Percentiles rank a stretch among this genome's conserved stretches.
Evolutionary conservation across 495 filamentous ascomycete genomes (phyloP).

Genomic region (Xylaria acuta): DNA sequence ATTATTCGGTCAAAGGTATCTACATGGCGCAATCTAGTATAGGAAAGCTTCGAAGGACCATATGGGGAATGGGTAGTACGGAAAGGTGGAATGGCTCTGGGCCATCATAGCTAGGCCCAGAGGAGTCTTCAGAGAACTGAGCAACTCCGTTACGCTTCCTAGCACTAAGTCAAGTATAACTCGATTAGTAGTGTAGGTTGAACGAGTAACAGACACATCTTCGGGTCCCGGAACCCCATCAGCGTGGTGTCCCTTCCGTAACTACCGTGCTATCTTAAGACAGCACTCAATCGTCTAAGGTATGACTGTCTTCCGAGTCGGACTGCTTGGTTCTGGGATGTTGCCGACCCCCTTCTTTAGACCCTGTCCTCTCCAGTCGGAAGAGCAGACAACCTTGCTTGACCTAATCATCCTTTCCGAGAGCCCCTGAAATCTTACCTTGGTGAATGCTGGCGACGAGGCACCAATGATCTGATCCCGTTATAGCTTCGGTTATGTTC

Average conservation of each 20-base stretch:
- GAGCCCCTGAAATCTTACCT: neutral
- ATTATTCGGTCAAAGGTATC: neutral
- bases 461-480: neutral
- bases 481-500: neutral
- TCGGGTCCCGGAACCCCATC: neutral
- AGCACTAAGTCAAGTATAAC: neutral
- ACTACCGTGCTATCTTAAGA: neutral
- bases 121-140: slow-evolving; percentile 14
- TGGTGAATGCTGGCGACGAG: neutral
- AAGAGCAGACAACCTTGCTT: neutral
- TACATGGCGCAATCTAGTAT: neutral
- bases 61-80: neutral
- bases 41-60: too few relatives aligned
- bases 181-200: neutral
- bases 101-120: slow-evolving; percentile 6
- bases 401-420: neutral
- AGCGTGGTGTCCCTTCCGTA: neutral
- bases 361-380: neutral
- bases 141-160: neutral
- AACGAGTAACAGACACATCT: neutral
- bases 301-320: neutral
- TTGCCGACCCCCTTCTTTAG: neutral
- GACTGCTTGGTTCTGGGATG: neutral
- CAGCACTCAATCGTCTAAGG: neutral
- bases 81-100: neutral